Evolutionary conservation across 768 basidiomycete genomes (phyloP), one percentile per base, ranked within the genome.

Genomic region (Agaricus blazei): DNA sequence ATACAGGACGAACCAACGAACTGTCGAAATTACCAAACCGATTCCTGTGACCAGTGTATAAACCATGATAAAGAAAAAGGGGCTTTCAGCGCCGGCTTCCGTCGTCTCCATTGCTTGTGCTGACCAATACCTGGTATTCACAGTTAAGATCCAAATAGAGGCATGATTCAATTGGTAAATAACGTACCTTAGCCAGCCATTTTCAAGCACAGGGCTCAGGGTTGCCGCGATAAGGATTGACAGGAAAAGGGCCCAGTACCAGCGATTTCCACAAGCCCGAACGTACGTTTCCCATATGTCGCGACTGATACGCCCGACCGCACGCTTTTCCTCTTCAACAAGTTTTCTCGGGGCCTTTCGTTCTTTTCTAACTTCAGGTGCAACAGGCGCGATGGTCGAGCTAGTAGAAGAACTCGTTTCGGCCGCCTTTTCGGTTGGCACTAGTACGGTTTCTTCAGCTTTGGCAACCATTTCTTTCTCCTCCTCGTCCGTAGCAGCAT

Each of bases 251-350:
- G 67, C 45, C 89, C 89, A 89, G 63, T 77, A 86, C 62, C 75
- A 79, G 0, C 67, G 69, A 65, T 76, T 72, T 64, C 75, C 77
- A 57, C 68, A 72, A 26, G 69, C 70, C 63, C 63, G 64, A 41
- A 72, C 61, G 44, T 72, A 73, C 2, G 67, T 68, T 51, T 63
- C 59, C 89, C 89, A 92, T 23, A 90, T 81, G 38, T 81, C 80
- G 54, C 75, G 70, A 47, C 79, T 70, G 51, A 92, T 88, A 45
- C 85, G 77, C 3, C 89, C 89, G 42, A 83, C 82, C 1, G 85
- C 88, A n/a, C 89, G 78, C 58, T 79, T 82, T 66, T 91, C 89
- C 62, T 91, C 90, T 62, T 96, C 93, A 5, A 95, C 73, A 45
- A 95, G 77, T 66, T 94, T 95, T 37, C 91, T 77, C 0, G 93